Conservation (phyloP, 2,329 filamentous ascomycete genomes). For the Epicoccum sorghinum region DNA sequence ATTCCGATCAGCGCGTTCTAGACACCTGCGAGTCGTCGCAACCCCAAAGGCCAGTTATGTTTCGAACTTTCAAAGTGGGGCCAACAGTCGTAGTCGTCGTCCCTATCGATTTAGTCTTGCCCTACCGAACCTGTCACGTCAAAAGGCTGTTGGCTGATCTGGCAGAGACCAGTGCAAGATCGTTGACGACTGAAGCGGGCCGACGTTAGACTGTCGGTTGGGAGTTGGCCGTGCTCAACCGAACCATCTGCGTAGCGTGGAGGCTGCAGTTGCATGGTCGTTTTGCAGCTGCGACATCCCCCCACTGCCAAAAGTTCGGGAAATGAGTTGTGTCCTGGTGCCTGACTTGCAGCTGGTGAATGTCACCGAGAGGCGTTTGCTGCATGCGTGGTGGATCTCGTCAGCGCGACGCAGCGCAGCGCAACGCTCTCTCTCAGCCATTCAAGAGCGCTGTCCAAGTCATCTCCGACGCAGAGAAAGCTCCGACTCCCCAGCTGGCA, state of each 20-base stretch:
- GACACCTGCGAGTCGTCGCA: slow-evolving; percentile 15
- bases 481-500: background rate
- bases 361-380: background rate
- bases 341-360: slow-evolving; percentile 4
- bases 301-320: background rate
- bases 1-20: slow-evolving; percentile 17
- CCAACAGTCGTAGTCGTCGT: slow-evolving; percentile 6
- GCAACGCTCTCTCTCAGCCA: background rate
- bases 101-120: background rate
- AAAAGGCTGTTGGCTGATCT: background rate
- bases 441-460: background rate
- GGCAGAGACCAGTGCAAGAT: slow-evolving; percentile 6
- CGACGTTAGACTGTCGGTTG: slow-evolving; percentile 10
- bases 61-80: slow-evolving; percentile 9
- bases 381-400: no score
- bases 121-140: slow-evolving; percentile 3
- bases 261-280: background rate
- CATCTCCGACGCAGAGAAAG: background rate
- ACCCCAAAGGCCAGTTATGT: slow-evolving; percentile 4
- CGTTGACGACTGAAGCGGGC: slow-evolving; percentile 13
- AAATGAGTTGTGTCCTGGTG: slow-evolving; percentile 3
- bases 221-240: slow-evolving; percentile 12
- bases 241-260: slow-evolving; percentile 2
- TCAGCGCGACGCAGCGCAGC: no score
- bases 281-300: slow-evolving; percentile 1